Evolutionary conservation across 2,329 filamentous ascomycete species (phyloP).

Genomic region (Sarocladium oryzae): DNA sequence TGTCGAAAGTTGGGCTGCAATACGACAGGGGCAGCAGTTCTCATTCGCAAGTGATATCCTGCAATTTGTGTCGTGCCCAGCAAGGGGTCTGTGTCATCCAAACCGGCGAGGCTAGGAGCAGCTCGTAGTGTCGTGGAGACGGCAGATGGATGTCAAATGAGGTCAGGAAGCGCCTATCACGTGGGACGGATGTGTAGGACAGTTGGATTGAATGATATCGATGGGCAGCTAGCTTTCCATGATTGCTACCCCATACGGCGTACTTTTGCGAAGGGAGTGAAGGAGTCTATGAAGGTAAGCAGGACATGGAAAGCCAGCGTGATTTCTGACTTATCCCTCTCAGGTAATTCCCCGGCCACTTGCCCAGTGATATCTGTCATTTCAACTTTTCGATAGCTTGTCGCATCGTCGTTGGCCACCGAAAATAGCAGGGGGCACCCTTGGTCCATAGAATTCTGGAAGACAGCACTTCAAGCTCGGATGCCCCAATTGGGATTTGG

Average conservation of each 20-base stretch:
- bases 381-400: neutral
- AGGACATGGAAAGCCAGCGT: too few relatives aligned
- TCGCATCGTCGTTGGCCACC: neutral
- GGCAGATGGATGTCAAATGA: neutral
- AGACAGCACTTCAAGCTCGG: neutral
- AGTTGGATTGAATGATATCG: neutral
- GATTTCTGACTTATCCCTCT: too few relatives aligned
- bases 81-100: too few relatives aligned
- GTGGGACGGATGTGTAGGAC: conserved; percentile 1
- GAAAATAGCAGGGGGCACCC: neutral
- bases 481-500: conserved; percentile 6
- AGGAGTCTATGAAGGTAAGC: too few relatives aligned
- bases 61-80: too few relatives aligned
- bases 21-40: neutral
- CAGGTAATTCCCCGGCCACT: too few relatives aligned
- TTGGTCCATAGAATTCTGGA: neutral
- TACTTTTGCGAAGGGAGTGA: too few relatives aligned
- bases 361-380: neutral
- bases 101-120: too few relatives aligned
- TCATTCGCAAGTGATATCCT: too few relatives aligned
- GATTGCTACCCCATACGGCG: too few relatives aligned
- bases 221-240: too few relatives aligned
- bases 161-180: conserved; percentile 1
- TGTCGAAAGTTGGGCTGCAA: neutral
- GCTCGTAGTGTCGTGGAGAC: too few relatives aligned